Evolutionary conservation across 768 basidiomycete species (phyloP), one percentile per base, ranked within the genome.

Genomic region (Termitomyces sp.): DNA sequence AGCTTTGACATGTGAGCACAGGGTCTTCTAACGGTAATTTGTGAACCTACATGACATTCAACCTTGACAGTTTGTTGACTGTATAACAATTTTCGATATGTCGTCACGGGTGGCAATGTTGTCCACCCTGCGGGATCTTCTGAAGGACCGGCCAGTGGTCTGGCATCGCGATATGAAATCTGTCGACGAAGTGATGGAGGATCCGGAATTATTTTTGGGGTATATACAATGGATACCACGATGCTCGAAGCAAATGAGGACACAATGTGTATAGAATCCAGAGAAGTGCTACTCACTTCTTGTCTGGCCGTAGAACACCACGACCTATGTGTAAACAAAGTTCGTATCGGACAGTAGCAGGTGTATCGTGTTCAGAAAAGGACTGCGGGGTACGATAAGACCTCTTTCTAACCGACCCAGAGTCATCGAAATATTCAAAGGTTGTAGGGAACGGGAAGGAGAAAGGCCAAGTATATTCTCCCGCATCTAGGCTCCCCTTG

Each of bases 401-500:
- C 38, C 50, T 52, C 26, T 68, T 57, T 8, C 46, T 11, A 38
- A 50, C 31, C 5, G 50, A 40, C 14, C 35, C 30, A 30, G 23
- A 12, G 3, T 41, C 57, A 7, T 61, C 59, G 0, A 61, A 49
- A 19, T 70, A 51, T 12, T 61, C 60, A 8, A 70, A 66, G 40
- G 68, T 65, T 15, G 63, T 64, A 12, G 77, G 76, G 59, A 76
- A 70, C 3, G 69, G 58, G 54, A 78, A 70, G 4, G 71, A 70
- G 55, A 77, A 76, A 6, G 73, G 71, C 72, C 74, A 76, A 0
- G 62, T 63, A 52, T 74, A 75, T 28, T 65, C 62, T 21, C 77
- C 75, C 9, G 51, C 57, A 31, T 55, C 57, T 21, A 58, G 30
- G 21, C 57, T 58, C 37, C 67, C 59, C 31, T 55, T 43, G 23